Conservation (phyloP, 2,329 filamentous ascomycete genomes). For the Tothia fuscella region DNA sequence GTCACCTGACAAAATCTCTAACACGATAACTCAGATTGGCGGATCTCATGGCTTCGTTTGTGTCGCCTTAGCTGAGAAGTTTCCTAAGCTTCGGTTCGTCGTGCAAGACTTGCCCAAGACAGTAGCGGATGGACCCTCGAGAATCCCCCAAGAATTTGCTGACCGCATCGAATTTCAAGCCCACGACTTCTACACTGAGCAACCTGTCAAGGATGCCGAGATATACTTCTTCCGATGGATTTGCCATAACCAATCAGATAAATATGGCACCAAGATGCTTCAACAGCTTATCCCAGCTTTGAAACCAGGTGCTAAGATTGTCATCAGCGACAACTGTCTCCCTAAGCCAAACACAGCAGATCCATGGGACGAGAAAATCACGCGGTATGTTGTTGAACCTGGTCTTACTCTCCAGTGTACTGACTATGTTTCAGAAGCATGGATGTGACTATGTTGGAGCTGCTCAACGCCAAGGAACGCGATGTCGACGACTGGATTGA, state of each 20-base stretch:
- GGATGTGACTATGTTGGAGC: conserved; percentile 9
- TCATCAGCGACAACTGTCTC: conserved; percentile 18
- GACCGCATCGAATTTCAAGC: conserved; percentile 15
- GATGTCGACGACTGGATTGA: conserved; percentile 6
- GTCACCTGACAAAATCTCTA: conserved; percentile 7
- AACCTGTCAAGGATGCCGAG: conserved; percentile 20
- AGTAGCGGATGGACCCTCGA: not conserved
- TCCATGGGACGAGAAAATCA: conserved; percentile 11
- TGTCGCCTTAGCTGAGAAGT: conserved; percentile 9
- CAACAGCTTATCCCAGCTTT: conserved; percentile 19
- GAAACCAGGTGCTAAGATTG: conserved; percentile 19
- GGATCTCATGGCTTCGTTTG: conserved; percentile 10
- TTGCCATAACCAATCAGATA: conserved; percentile 24
- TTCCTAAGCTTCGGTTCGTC: conserved; percentile 11
- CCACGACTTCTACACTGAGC: conserved; percentile 23
- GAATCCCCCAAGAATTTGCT: conserved; percentile 6
- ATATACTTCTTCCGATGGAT: conserved; percentile 24
- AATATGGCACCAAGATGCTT: conserved; percentile 21
- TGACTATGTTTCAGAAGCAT: conserved; percentile 2
- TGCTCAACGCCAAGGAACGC: conserved; percentile 10
- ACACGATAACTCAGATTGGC: conserved; percentile 9
- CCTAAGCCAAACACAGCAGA: not conserved
- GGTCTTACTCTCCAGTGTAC: not conserved
- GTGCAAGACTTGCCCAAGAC: conserved; percentile 12
- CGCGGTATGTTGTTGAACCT: conserved; percentile 5